Base-by-base conservation (phyloP, 345 rosid species). In the Ceriops zippeliana region DNA sequence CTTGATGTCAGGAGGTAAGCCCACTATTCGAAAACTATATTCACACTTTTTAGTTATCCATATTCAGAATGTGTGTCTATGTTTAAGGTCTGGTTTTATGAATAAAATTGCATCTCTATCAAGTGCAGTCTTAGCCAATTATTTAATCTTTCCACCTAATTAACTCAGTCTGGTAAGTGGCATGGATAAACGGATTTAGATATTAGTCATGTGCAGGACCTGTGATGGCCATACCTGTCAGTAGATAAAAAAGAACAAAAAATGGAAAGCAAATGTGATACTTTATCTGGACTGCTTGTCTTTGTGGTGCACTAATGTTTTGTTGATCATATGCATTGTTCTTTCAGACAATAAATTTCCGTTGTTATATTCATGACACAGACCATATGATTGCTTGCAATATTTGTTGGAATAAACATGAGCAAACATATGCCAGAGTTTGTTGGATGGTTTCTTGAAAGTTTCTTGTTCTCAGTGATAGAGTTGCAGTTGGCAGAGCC, bases 401-500 rank as follows among this genome's bases (percentile, higher is more conserved):
- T 63, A 26, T 38, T 42, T 42, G 49, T 15, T 42, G 19, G 19
- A 13, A 42, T 7, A 1, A 61, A 9, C 17, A 42, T 62, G 66
- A 72, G 42, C 13, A 51, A 3, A 17, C n/a, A 76, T n/a, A 52
- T 62, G 56, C 61, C 35, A 63, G 61, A 27, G 21, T 30, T 53
- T 52, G 21, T 16, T 24, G 65, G 19, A 47, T 60, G 17, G 16
- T 68, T 52, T 67, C 42, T 17, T 31, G 52, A 62, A 73, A 17
- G 4, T 59, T 63, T 74, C 9, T 19, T 17, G 32, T 52, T 75
- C 89, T 69, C 92, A 93, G 99, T 73, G 99, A 93, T 74, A 88
- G 99, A 83, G 99, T 93, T 78, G 83, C 97, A 27, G 53, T 90
- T 37, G 99, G 96, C 30, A 97, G 99, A 72, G 87, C 99, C 69